Conservation (phyloP, 2,329 filamentous ascomycete species). For the Fusarium foetens region DNA sequence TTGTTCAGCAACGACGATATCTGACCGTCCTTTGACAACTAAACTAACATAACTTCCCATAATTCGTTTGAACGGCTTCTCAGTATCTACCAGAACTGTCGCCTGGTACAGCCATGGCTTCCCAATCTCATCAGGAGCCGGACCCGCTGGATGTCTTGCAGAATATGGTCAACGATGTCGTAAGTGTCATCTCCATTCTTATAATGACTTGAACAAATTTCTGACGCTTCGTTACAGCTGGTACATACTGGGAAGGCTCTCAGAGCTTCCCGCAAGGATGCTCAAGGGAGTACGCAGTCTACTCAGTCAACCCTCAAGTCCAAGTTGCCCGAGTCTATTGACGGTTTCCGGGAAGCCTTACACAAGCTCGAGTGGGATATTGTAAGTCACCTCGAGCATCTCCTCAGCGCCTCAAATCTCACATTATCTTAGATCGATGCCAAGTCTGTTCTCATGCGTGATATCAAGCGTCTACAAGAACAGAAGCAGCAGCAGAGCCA, state of each 20-base stretch:
- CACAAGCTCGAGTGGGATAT: slow-evolving; percentile 68
- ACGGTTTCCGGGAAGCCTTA: slow-evolving; percentile 62
- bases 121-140: slow-evolving; percentile 46
- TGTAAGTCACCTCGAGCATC: slow-evolving; percentile 51
- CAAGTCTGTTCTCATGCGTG: slow-evolving; percentile 66
- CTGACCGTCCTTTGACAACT: slow-evolving; percentile 6
- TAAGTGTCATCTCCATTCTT: slow-evolving; percentile 49
- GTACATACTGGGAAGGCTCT: slow-evolving; percentile 69
- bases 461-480: slow-evolving; percentile 57
- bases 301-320: slow-evolving; percentile 49
- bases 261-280: slow-evolving; percentile 59
- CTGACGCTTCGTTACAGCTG: slow-evolving; percentile 54
- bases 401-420: background rate
- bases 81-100: background rate
- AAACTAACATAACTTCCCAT: background rate
- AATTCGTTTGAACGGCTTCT: background rate
- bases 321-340: slow-evolving; percentile 60
- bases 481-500: slow-evolving; percentile 43
- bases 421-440: slow-evolving; percentile 52
- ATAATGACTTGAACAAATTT: background rate
- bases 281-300: slow-evolving; percentile 51
- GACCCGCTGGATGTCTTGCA: slow-evolving; percentile 61
- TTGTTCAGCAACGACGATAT: slow-evolving; percentile 24
- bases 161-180: slow-evolving; percentile 64
- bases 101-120: slow-evolving; percentile 43